Evolutionary conservation across 2,329 filamentous ascomycete genomes (phyloP).

Genomic region (Malbranchea zuffiana): DNA sequence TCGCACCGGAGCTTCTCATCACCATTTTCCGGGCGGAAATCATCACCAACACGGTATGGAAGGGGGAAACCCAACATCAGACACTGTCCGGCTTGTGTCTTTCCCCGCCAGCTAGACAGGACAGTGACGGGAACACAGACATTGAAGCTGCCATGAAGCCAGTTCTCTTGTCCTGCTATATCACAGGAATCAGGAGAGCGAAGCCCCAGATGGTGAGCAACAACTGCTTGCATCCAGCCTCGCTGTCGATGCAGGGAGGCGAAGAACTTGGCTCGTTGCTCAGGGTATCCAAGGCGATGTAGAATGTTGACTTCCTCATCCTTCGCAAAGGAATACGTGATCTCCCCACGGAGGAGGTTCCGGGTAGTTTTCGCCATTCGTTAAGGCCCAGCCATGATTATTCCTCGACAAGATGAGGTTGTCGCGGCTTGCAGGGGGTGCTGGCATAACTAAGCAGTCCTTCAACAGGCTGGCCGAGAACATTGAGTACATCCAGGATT

Average conservation of each 20-base stretch:
- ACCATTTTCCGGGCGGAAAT: constrained; percentile 1
- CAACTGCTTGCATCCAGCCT: constrained; percentile 9
- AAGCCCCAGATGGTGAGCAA: constrained; percentile 10
- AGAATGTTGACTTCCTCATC: constrained; percentile 19
- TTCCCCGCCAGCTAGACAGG: not conserved
- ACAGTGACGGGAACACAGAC: constrained; percentile 19
- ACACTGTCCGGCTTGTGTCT: constrained; percentile 9
- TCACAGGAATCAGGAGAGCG: constrained; percentile 5
- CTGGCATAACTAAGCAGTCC: no score
- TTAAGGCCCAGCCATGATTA: no score
- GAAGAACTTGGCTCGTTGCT: constrained; percentile 13
- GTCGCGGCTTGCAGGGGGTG: no score
- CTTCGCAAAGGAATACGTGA: constrained; percentile 19
- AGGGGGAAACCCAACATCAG: constrained; percentile 8
- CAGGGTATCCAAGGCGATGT: constrained; percentile 15
- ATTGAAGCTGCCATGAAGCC: constrained; percentile 28
- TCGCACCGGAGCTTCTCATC: constrained; percentile 5
- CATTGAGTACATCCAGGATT: no score
- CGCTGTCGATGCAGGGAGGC: constrained; percentile 3
- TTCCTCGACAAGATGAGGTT: no score
- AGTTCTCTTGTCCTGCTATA: constrained; percentile 5
- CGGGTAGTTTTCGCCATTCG: no score
- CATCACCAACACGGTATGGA: constrained; percentile 5
- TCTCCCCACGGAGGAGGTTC: no score
- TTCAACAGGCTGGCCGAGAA: no score